Evolutionary conservation across 345 rosid genomes (phyloP).

Genomic region (Nephelium lappaceum): DNA sequence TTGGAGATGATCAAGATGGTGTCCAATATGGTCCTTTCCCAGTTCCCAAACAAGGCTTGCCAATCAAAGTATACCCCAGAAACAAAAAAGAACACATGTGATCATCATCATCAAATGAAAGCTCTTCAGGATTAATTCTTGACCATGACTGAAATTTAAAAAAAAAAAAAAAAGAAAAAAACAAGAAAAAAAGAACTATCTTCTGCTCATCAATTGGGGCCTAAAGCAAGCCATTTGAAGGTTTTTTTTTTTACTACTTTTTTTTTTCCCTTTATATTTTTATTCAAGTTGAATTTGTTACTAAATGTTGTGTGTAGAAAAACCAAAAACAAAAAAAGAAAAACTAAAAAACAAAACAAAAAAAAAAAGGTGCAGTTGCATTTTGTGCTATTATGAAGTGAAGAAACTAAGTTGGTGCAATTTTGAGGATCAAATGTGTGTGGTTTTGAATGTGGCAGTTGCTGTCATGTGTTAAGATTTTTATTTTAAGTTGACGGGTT

Average conservation of each 20-base stretch:
- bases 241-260: not conserved
- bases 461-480: constrained; percentile 35
- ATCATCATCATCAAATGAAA: not conserved
- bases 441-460: constrained; percentile 33
- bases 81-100: constrained; percentile 17
- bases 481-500: not conserved
- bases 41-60: constrained; percentile 84
- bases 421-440: constrained; percentile 39
- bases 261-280: constrained; percentile 3
- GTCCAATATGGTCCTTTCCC: constrained; percentile 96
- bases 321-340: not conserved
- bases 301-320: constrained; percentile 6
- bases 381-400: not conserved
- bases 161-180: too few relatives aligned
- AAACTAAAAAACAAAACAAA: too few relatives aligned
- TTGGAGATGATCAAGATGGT: constrained; percentile 63
- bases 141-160: constrained; percentile 3
- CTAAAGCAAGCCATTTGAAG: constrained; percentile 19
- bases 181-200: not conserved
- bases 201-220: constrained; percentile 11
- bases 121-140: constrained; percentile 10
- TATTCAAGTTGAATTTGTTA: not conserved
- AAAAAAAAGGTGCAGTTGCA: not conserved
- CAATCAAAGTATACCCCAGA: constrained; percentile 54
- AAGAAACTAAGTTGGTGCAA: not conserved